These are phyloP conservation scores for Rhododendron mucronatum DNA, from an alignment of 148 eudicot genomes.

Conservation along the genomic window DNA sequence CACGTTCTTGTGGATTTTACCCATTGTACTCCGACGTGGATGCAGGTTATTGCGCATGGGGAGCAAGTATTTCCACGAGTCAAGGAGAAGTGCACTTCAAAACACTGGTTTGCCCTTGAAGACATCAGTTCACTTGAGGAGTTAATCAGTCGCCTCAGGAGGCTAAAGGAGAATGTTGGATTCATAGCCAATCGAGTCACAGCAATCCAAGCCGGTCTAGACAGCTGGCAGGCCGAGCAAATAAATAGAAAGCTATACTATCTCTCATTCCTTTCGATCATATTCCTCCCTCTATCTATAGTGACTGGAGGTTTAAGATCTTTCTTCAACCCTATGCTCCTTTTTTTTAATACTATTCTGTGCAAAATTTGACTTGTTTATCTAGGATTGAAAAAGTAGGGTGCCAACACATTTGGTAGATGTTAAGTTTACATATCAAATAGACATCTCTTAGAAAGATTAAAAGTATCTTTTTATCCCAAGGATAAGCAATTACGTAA, in stretches of 20 bases:
- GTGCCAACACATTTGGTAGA: background rate
- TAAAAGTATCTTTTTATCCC: background rate
- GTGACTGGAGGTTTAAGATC: conserved; percentile 78
- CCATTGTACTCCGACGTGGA: background rate
- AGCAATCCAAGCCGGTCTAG: conserved; percentile 90
- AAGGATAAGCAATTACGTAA: background rate
- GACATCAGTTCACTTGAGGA: conserved; percentile 75
- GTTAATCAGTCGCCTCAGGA: conserved; percentile 68
- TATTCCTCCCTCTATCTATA: conserved; percentile 87
- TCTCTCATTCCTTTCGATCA: conserved; percentile 82
- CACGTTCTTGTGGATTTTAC: background rate
- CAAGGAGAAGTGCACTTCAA: conserved; percentile 72
- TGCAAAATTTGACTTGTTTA: background rate
- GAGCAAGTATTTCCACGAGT: conserved; percentile 97
- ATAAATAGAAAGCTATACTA: conserved; percentile 85
- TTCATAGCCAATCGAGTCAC: conserved; percentile 90
- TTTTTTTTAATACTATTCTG: background rate
- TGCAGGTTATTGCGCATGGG: conserved; percentile 85
- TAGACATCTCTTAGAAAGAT: background rate
- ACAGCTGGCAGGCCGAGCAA: conserved; percentile 96
- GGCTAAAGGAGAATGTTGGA: conserved; percentile 92
- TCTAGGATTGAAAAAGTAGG: background rate
- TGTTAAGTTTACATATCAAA: background rate
- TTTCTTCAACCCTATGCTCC: background rate
- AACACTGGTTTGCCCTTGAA: conserved; percentile 72